Conservation (phyloP, 208 protist genomes). For the Balamuthia mandrillaris region DNA sequence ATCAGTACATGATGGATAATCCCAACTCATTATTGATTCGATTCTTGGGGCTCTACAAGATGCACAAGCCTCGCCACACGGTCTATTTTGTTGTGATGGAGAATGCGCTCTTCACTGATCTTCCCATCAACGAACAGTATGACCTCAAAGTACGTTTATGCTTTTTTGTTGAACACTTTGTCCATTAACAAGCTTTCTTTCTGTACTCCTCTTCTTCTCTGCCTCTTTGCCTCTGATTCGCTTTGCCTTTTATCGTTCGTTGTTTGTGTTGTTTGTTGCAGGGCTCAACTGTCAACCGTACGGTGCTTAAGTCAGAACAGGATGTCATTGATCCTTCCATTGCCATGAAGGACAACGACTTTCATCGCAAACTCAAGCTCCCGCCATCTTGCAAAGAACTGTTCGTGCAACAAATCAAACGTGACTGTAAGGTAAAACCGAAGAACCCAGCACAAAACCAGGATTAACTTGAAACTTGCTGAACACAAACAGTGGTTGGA, state of each 20-base stretch:
- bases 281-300: conserved; percentile 1
- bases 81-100: conserved; percentile 22
- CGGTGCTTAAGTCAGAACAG: background rate
- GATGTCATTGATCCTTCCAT: background rate
- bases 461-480: background rate
- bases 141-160: conserved; percentile 10
- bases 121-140: background rate
- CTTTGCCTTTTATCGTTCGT: no score
- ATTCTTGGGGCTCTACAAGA: conserved; percentile 20
- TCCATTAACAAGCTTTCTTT: no score
- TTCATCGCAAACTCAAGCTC: background rate
- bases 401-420: background rate
- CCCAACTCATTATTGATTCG: conserved; percentile 7
- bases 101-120: background rate
- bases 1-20: background rate
- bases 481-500: background rate
- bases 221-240: no score
- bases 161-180: background rate
- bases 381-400: background rate
- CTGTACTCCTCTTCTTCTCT: no score
- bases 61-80: background rate
- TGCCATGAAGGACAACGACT: conserved; percentile 8
- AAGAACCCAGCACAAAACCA: background rate
- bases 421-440: background rate
- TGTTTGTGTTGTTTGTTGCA: no score